Base-by-base conservation (phyloP, 2,329 filamentous ascomycete species). In the Sordariomycetes sp. region DNA sequence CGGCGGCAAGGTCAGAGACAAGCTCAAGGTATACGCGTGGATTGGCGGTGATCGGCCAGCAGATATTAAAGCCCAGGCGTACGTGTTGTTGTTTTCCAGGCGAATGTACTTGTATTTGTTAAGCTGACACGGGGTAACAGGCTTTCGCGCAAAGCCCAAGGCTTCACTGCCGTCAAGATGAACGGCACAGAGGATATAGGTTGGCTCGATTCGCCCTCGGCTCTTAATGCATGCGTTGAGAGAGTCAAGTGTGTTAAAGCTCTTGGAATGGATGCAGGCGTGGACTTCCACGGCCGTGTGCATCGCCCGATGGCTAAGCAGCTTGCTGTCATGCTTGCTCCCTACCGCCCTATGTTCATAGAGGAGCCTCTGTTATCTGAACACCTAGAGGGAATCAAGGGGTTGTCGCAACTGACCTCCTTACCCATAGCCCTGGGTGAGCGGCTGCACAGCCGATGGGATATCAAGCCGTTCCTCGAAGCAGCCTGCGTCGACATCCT, bases 171-270 rank as follows among this genome's bases (percentile, higher is more conserved):
- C 3, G 79, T 90, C 58, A 91, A 91, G 67, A 91, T 92, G 88
- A 90, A 91, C 66, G 88, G 80, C 7, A 91, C 88, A 0, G 86
- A 87, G 65, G 88, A 90, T 61, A 71, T 90, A 1, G 85, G 82
- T 62, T 91, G 87, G 87, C 76, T 92, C 0, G 89, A 92, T 69
- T 87, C 86, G 1, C 88, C 88, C 0, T 74, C 77, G 0, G 76
- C 77, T 0, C 75, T 92, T 0, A 77, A 87, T 52, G 74, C 79
- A 5, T 83, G 81, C 52, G 82, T 90, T 2, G 81, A 88, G 59
- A 78, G 88, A 1, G 74, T 92, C 16, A 83, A 85, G 63, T 75
- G 79, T 0, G 88, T 92, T 11, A 89, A 87, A 66, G 75, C 77
- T 0, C 71, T 89, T 0, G 87, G 87, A 1, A 79, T 92, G 63